Evolutionary conservation across 805 yeast genomes (phyloP), one percentile per base, ranked within the genome.

Genomic region (Ogataea methanolica): DNA sequence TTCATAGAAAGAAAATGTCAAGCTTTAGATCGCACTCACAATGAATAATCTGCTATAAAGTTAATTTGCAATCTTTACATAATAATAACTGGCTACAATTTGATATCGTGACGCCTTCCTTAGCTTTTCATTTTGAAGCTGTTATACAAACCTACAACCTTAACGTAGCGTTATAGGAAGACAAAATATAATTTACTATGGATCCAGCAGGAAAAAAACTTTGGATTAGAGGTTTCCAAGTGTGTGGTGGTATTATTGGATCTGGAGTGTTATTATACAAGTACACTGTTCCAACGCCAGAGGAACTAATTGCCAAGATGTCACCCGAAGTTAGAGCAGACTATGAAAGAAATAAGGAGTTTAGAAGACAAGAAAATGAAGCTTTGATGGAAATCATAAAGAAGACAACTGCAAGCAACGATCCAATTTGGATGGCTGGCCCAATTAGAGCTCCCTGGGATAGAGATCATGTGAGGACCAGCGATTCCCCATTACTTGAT

Each of bases 401-500:
- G 48, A 60, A 75, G 51, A 85, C 94, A 0, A 67, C 88, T 2
- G 73, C 76, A 1, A 82, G 89, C 15, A 74, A 82, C 54, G 89
- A 85, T 47, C 96, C 96, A 0, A 80, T 86, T 42, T 87, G 96
- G 96, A 83, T 78, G 61, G 81, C 95, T 0, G 95, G 91, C 0
- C 71, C 80, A 1, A 75, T 87, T 36, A 68, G 71, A 39, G 76
- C 84, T 1, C 94, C 95, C 0, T 85, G 86, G 77, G 92, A 77
- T 45, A 60, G 74, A 48, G 74, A 77, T 41, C 49, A 52, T 47
- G 48, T 47, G 38, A 55, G 59, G 12, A 49, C 62, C 5, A 63
- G 70, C 19, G 74, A 49, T 56, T 65, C 58, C 49, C 63, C 60
- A 63, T 69, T 56, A 60, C 75, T 68, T 23, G 57, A 60, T 41